Evolutionary conservation across 495 filamentous ascomycete species (phyloP).

Genomic region (Neurospora tetraspora): DNA sequence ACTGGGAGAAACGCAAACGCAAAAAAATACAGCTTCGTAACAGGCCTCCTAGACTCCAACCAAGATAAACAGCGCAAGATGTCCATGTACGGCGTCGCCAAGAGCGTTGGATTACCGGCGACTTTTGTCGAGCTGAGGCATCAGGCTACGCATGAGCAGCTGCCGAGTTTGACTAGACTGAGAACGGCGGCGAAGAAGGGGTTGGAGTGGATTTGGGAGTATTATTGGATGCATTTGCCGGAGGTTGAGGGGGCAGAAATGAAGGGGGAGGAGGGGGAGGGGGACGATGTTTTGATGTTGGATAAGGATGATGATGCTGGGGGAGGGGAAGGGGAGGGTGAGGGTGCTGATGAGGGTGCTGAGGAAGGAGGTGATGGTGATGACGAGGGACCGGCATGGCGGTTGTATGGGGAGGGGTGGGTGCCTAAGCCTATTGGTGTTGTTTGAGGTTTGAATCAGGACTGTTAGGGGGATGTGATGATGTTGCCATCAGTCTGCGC

Average conservation of each 20-base stretch:
- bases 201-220: slow-evolving; percentile 77
- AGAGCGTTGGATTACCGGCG: slow-evolving; percentile 63
- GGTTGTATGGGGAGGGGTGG: slow-evolving; percentile 45
- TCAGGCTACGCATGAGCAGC: slow-evolving; percentile 77
- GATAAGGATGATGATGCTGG: slow-evolving; percentile 5
- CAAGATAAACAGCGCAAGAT: slow-evolving; percentile 57
- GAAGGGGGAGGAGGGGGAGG: background rate
- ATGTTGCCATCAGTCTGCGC: background rate
- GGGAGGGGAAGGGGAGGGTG: slow-evolving; percentile 3
- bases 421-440: slow-evolving; percentile 53
- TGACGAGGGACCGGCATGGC: slow-evolving; percentile 34
- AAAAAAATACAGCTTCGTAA: slow-evolving; percentile 61
- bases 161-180: slow-evolving; percentile 64
- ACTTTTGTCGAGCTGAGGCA: slow-evolving; percentile 87
- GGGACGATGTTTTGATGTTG: background rate
- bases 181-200: slow-evolving; percentile 54
- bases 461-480: background rate
- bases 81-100: slow-evolving; percentile 76
- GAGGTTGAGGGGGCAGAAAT: slow-evolving; percentile 7
- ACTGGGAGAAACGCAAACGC: background rate
- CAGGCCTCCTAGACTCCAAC: slow-evolving; percentile 70
- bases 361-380: slow-evolving; percentile 1
- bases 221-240: slow-evolving; percentile 62
- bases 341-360: slow-evolving; percentile 3
- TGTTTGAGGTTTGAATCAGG: slow-evolving; percentile 18